A percentile compares a stretch with the other conserved stretches of the same genome.
These are phyloP conservation scores for Phytopythium kandeliae DNA, from an alignment of 352 stramenopile genomes.

Conservation along the genomic window DNA sequence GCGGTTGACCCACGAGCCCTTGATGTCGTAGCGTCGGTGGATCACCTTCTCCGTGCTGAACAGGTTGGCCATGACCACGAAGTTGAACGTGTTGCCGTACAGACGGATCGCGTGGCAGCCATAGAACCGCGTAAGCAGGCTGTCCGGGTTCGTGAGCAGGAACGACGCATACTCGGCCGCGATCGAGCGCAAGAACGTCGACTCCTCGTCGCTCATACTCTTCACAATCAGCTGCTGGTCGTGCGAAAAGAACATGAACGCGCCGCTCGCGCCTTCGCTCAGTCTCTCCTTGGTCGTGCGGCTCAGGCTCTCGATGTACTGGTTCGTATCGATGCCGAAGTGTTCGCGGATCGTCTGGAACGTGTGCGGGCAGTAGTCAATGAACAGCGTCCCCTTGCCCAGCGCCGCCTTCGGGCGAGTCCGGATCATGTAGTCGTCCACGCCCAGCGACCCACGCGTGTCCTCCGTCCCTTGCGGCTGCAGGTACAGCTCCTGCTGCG, in stretches of 20 bases:
- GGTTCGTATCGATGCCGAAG: slow-evolving; percentile 76
- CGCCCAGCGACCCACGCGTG: slow-evolving; percentile 63
- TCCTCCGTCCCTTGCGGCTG: slow-evolving; percentile 75
- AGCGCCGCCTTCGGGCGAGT: slow-evolving; percentile 64
- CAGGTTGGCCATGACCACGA: slow-evolving; percentile 86
- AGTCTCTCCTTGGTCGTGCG: slow-evolving; percentile 82
- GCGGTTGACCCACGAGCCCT: slow-evolving; percentile 86
- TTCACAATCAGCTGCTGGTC: slow-evolving; percentile 88
- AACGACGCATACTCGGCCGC: slow-evolving; percentile 77
- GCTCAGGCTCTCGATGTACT: slow-evolving; percentile 81
- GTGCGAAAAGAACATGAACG: slow-evolving; percentile 89
- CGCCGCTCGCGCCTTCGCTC: slow-evolving; percentile 81
- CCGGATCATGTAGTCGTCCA: slow-evolving; percentile 86
- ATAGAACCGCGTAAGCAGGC: slow-evolving; percentile 77
- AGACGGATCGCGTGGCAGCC: slow-evolving; percentile 80
- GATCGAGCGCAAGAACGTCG: slow-evolving; percentile 74
- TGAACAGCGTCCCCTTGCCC: slow-evolving; percentile 80
- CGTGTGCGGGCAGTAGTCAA: slow-evolving; percentile 81
- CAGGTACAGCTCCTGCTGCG: slow-evolving; percentile 75
- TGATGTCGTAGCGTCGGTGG: slow-evolving; percentile 85
- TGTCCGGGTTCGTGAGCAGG: slow-evolving; percentile 77
- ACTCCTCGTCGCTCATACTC: slow-evolving; percentile 87
- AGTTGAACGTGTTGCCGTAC: slow-evolving; percentile 89
- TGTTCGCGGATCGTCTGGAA: slow-evolving; percentile 85
- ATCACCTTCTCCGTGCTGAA: slow-evolving; percentile 84